A percentile compares a stretch with the other conserved stretches of the same genome.
Evolutionary conservation across 1,139 yeast species (phyloP).

Genomic region (Yamadazyma sp.): DNA sequence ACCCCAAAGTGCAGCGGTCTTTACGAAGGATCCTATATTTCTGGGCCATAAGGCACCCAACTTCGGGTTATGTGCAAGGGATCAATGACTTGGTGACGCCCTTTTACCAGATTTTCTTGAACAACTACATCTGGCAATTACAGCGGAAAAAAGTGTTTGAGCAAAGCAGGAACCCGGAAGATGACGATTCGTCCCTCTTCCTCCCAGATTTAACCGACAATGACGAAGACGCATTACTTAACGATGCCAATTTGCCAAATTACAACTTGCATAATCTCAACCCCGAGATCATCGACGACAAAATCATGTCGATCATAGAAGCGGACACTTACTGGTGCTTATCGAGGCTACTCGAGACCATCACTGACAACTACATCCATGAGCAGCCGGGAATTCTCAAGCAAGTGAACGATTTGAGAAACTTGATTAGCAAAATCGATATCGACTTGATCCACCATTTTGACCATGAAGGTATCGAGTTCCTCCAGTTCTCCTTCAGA

Average conservation of each 20-base stretch:
- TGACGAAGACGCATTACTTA: slow-evolving; percentile 26
- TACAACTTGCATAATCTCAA: slow-evolving; percentile 49
- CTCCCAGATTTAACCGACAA: slow-evolving; percentile 34
- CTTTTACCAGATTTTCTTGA: slow-evolving; percentile 82
- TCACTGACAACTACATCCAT: slow-evolving; percentile 94
- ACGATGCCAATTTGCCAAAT: slow-evolving; percentile 25
- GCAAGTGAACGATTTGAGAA: slow-evolving; percentile 80
- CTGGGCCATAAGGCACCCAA: slow-evolving; percentile 98
- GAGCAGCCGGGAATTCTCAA: slow-evolving; percentile 97
- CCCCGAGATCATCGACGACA: slow-evolving; percentile 59
- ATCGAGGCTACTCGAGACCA: slow-evolving; percentile 84
- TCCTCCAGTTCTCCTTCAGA: slow-evolving; percentile 90
- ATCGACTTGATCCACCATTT: slow-evolving; percentile 70
- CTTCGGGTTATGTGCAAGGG: slow-evolving; percentile 99
- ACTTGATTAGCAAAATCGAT: slow-evolving; percentile 79
- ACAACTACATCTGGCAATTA: slow-evolving; percentile 60
- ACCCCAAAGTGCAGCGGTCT: slow-evolving; percentile 69
- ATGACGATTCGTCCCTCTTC: slow-evolving; percentile 27
- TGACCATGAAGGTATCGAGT: slow-evolving; percentile 79
- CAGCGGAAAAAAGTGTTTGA: slow-evolving; percentile 24
- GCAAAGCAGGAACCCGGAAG: slow-evolving; percentile 16
- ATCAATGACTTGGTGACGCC: slow-evolving; percentile 95
- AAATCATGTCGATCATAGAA: slow-evolving; percentile 53
- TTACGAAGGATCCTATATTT: slow-evolving; percentile 79
- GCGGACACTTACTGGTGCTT: slow-evolving; percentile 98